Percentiles rank a stretch among this genome's conserved stretches.
phyloP scores from a whole-genome alignment of 2,329 filamentous ascomycete species.

The Pseudogymnoascus sp. region DNA sequence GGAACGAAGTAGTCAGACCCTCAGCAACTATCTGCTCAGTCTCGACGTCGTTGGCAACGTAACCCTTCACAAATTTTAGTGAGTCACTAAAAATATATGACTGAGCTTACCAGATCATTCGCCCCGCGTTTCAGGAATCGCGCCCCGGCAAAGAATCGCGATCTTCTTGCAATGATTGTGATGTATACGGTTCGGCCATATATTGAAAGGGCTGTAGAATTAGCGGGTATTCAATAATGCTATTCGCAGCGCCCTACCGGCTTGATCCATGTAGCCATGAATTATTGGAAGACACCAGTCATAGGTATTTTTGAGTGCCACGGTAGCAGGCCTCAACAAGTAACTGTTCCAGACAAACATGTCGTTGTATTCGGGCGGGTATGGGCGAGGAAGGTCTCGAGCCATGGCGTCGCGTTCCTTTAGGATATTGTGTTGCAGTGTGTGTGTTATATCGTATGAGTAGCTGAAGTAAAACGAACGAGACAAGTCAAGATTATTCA shows the following conservation, averaged over 20 bases:
- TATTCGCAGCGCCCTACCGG: slow-evolving; percentile 36
- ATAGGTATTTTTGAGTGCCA: slow-evolving; percentile 66
- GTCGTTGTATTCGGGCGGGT: slow-evolving; percentile 63
- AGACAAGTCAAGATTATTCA: slow-evolving; percentile 84
- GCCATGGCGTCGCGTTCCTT: slow-evolving; percentile 65
- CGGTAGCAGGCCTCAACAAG: slow-evolving; percentile 65
- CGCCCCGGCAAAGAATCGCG: slow-evolving; percentile 87
- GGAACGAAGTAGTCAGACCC: slow-evolving; percentile 87
- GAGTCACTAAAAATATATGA: neutral
- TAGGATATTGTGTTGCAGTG: slow-evolving; percentile 84
- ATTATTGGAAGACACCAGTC: slow-evolving; percentile 96
- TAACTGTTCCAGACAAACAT: slow-evolving; percentile 99
- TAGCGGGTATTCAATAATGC: neutral
- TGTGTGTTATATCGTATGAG: slow-evolving; percentile 90
- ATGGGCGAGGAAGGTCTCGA: slow-evolving; percentile 50
- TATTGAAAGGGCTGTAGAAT: slow-evolving; percentile 57
- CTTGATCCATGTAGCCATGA: slow-evolving; percentile 92
- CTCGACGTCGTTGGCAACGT: slow-evolving; percentile 97
- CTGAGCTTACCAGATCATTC: slow-evolving; percentile 60
- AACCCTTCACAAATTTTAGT: slow-evolving; percentile 44
- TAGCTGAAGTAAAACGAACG: slow-evolving; percentile 97
- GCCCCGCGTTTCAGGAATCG: slow-evolving; percentile 89
- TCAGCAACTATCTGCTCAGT: slow-evolving; percentile 98
- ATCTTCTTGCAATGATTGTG: slow-evolving; percentile 85
- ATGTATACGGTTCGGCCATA: slow-evolving; percentile 87